Evolutionary conservation across 106 monocot genomes (phyloP), one percentile per base, ranked within the genome.

Genomic region (Dendrobium catenatum): DNA sequence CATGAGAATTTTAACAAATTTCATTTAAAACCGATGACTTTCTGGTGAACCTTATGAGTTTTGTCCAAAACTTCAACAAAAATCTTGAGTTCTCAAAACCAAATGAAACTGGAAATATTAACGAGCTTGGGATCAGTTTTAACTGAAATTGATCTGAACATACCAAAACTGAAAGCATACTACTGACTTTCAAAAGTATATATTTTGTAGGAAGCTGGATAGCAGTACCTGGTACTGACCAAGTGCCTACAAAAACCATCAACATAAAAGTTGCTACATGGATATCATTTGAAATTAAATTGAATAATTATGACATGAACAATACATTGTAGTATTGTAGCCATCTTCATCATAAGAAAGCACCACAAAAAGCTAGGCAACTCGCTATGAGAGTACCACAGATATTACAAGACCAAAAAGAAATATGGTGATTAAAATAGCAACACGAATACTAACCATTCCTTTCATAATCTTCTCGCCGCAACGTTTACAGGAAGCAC

Each of bases 401-500:
- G 17, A 73, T 24, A 40, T 40, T 74, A 72, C 1, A 42, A 72
- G 37, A 40, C 11, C 6, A 6, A 13, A 43, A 5, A 74, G 19
- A 17, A 20, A 74, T 5, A 13, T 74, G 19, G 43, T 43, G 10
- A 74, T 74, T 20, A 74, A 15, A 74, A 70, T 18, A 42, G 46
- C 18, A 76, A 24, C 8, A 76, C 19, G 5, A 76, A 70, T 79
- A 86, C 89, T 42, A 78, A 92, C 98, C 80, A 75, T 85, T 88
- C 95, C 98, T 87, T 98, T 98, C 73, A 78, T 85, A 42, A 98
- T 95, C 81, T 98, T 98, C 77, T 95, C 84, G 59, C 73, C 88
- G 86, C 95, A 95, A 42, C 75, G 79, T 84, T 75, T 95, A 75
- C 98, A 98, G 46, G 88, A 75, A 87, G 98, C 88, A 84, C 98